Evolutionary conservation across 345 rosid genomes (phyloP), one percentile per base, ranked within the genome.

Genomic region (Aurinia saxatilis): DNA sequence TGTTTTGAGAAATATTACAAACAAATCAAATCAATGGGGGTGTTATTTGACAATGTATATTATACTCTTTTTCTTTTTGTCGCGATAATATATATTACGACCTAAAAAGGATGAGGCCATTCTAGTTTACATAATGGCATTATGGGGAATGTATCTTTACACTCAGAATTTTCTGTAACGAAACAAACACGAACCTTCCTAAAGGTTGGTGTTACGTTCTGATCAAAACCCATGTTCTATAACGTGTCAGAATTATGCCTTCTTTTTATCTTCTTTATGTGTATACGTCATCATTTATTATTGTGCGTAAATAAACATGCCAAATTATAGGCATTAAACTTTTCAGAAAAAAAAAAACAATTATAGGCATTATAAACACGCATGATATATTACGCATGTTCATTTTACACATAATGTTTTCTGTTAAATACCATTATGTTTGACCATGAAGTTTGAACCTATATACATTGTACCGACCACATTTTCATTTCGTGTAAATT

Each of bases 151-250:
- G 55, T 68, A 57, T 74, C 77, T 81, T 71, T 66, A 71, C 75
- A 71, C 65, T 62, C 5, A 50, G 50, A 72, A 50, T 56, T 74
- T 51, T 56, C 66, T 72, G 67, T 57, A 63, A 52, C 33, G 74
- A 60, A 71, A 73, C 60, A 61, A 68, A 63, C 51, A 52, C 63
- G 76, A 69, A 71, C 39, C 54, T 71, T 63, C 75, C 19, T 63
- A 21, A 13, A 57, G 41, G 40, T 25, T 63, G 66, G 60, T 21
- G 62, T 58, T 70, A 51, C 59, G 63, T 70, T 41, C 70, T 65
- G 61, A 72, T 65, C 76, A 59, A 50, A n/a, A 52, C 73, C 82
- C 83, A 73, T 75, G 70, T 72, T 68, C 74, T 63, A 34, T 36
- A 76, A 60, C 75, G 74, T 76, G 77, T 62, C 55, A 65, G 62